These are phyloP conservation scores for Pythium phragmitis DNA, from an alignment of 352 stramenopile species.

Conservation along the genomic window DNA sequence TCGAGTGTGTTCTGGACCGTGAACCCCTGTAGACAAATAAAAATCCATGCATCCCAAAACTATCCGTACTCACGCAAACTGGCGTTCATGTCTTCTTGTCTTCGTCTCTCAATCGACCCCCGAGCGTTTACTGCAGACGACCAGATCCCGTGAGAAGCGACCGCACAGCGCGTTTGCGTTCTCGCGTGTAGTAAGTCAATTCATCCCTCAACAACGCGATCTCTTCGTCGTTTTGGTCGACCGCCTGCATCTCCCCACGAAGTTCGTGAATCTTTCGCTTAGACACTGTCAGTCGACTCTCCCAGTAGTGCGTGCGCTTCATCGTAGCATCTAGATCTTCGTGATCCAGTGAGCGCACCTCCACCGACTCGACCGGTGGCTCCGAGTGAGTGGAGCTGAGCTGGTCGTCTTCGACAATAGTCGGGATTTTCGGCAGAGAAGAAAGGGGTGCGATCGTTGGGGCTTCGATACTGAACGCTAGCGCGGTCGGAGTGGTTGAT, in stretches of 20 bases:
- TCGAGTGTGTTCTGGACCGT: background rate
- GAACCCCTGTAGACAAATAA: background rate
- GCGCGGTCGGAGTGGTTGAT: background rate
- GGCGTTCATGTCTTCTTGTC: background rate
- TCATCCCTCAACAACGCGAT: constrained; percentile 14
- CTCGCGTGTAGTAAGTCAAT: constrained; percentile 19
- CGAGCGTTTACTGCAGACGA: background rate
- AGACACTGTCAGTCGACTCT: constrained; percentile 15
- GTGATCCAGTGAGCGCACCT: background rate
- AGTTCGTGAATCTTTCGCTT: constrained; percentile 22
- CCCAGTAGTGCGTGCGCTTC: constrained; percentile 22
- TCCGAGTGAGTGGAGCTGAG: background rate
- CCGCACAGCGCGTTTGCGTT: constrained; percentile 14
- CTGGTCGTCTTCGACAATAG: background rate
- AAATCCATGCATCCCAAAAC: background rate
- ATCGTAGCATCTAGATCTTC: background rate
- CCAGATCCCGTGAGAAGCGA: constrained; percentile 1
- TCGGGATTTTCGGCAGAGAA: background rate
- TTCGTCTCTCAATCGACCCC: background rate
- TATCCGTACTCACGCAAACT: background rate
- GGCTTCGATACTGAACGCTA: background rate
- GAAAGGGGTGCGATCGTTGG: background rate
- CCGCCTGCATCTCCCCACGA: constrained; percentile 4
- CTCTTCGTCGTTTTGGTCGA: background rate
- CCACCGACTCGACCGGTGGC: background rate